phyloP scores from a whole-genome alignment of 2,329 filamentous ascomycete genomes.

The Calonectria naviculata region DNA sequence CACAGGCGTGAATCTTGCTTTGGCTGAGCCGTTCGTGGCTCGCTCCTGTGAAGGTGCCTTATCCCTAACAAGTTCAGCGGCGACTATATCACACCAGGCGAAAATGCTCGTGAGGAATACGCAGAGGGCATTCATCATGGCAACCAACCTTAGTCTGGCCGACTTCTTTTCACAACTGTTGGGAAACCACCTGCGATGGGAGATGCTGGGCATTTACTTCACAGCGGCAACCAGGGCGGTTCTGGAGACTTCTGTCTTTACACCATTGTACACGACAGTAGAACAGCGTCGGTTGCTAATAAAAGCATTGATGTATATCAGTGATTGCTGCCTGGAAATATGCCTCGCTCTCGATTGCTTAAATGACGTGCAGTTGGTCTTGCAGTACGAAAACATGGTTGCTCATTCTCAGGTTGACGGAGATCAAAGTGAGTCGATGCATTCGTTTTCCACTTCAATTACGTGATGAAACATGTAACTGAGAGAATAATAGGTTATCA shows the following conservation, averaged over 20 bases:
- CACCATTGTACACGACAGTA: not conserved
- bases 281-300: slow-evolving; percentile 5
- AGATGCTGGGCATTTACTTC: slow-evolving; percentile 18
- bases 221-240: slow-evolving; percentile 7
- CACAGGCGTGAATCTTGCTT: slow-evolving; percentile 8
- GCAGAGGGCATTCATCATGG: not conserved
- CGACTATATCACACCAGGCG: not conserved
- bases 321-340: slow-evolving; percentile 20
- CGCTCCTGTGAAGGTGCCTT: slow-evolving; percentile 5
- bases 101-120: slow-evolving; percentile 11
- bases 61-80: not conserved
- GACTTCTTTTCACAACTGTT: slow-evolving; percentile 13
- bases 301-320: slow-evolving; percentile 7
- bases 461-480: not conserved
- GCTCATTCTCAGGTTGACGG: slow-evolving; percentile 53
- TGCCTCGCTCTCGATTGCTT: slow-evolving; percentile 40
- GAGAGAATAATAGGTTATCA: slow-evolving; percentile 37
- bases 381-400: slow-evolving; percentile 59
- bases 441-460: no score
- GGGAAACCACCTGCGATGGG: slow-evolving; percentile 15
- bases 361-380: slow-evolving; percentile 55
- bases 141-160: not conserved
- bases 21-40: slow-evolving; percentile 18
- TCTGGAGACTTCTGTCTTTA: slow-evolving; percentile 1
- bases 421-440: slow-evolving; percentile 46